phyloP scores from a whole-genome alignment of 2,329 filamentous ascomycete genomes.

The Trichophyton benhamiae region DNA sequence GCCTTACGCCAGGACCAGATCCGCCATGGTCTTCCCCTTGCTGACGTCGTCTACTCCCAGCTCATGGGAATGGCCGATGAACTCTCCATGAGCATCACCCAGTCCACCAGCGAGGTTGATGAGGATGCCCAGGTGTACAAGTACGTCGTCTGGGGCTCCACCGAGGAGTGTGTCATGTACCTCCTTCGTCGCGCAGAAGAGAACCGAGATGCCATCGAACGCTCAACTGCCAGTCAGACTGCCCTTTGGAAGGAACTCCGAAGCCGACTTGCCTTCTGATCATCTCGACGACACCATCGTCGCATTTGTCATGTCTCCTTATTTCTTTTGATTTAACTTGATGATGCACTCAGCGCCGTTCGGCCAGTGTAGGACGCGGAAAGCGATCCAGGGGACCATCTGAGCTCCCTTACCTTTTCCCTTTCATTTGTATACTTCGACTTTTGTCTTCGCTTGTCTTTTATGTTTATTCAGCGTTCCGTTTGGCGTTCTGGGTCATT shows the following conservation, averaged over 20 bases:
- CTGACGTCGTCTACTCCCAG: slow-evolving; percentile 56
- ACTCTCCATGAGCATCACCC: slow-evolving; percentile 52
- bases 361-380: neutral
- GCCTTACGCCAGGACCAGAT: slow-evolving; percentile 35
- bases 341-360: neutral
- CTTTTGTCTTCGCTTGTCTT: neutral
- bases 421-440: neutral
- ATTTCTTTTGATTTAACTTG: neutral
- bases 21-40: slow-evolving; percentile 31
- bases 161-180: slow-evolving; percentile 50
- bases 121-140: slow-evolving; percentile 43
- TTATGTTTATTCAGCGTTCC: neutral
- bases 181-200: slow-evolving; percentile 55
- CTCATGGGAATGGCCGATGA: slow-evolving; percentile 95
- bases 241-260: slow-evolving; percentile 15
- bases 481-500: neutral
- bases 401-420: neutral
- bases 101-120: slow-evolving; percentile 22
- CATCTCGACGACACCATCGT: neutral
- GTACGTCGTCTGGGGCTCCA: slow-evolving; percentile 48
- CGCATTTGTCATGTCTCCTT: neutral
- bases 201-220: slow-evolving; percentile 52
- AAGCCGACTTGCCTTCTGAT: slow-evolving; percentile 6
- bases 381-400: neutral
- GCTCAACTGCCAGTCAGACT: slow-evolving; percentile 25